Conservation (phyloP, 129 eudicot genomes). For the Ambrosia artemisiifolia region DNA sequence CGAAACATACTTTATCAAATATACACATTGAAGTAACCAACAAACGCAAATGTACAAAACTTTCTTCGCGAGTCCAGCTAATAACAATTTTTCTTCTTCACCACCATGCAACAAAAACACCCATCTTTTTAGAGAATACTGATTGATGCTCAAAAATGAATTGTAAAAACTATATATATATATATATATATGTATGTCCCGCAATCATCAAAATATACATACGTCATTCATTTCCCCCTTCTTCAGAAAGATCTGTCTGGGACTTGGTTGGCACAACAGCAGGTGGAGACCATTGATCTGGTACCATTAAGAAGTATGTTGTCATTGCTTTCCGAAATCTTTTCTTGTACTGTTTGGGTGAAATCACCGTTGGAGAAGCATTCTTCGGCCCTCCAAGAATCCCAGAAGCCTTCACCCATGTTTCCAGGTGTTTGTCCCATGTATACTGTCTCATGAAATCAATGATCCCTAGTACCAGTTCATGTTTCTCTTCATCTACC, state of each 20-base stretch:
- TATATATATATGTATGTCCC: background rate
- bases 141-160: conserved; percentile 23
- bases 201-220: background rate
- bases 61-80: conserved; percentile 3
- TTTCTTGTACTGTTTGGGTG: conserved; percentile 93
- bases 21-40: background rate
- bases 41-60: conserved; percentile 9
- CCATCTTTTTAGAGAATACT: conserved; percentile 10
- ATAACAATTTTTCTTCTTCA: background rate
- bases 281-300: conserved; percentile 98
- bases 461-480: conserved; percentile 90
- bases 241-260: conserved; percentile 55
- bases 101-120: conserved; percentile 26
- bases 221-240: conserved; percentile 35
- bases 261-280: conserved; percentile 65
- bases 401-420: conserved; percentile 97
- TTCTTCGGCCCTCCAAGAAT: conserved; percentile 95
- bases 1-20: background rate
- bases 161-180: conserved; percentile 1
- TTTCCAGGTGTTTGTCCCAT: conserved; percentile 98
- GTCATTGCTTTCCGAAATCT: conserved; percentile 99
- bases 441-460: conserved; percentile 99
- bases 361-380: conserved; percentile 89
- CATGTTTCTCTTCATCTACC: conserved; percentile 84
- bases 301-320: conserved; percentile 89